Evolutionary conservation across 352 stramenopile species (phyloP).

Genomic region (Globisporangium acanthophoron): DNA sequence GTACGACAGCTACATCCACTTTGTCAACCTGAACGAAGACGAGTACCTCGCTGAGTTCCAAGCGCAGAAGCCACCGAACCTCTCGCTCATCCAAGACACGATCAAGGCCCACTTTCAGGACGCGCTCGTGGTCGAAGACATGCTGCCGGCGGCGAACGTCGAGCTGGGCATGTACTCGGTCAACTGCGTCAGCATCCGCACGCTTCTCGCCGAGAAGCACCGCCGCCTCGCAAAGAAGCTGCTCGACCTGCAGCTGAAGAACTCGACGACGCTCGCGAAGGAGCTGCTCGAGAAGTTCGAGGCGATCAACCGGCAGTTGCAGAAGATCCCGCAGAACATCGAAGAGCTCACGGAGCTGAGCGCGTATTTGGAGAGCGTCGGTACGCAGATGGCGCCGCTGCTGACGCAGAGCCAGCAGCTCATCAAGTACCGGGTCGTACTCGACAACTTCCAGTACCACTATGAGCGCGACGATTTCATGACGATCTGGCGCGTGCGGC

Average conservation of each 20-base stretch:
- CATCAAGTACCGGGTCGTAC: conserved; percentile 69
- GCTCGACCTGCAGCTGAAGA: conserved; percentile 70
- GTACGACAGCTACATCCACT: conserved; percentile 82
- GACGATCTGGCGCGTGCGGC: conserved; percentile 84
- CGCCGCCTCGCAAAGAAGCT: conserved; percentile 66
- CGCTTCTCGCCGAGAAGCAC: conserved; percentile 74
- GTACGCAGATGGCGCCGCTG: conserved; percentile 51
- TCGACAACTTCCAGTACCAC: conserved; percentile 81
- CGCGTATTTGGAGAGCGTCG: conserved; percentile 74
- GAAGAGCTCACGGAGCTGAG: conserved; percentile 89
- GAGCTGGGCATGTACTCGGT: conserved; percentile 83
- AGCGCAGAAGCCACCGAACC: conserved; percentile 65
- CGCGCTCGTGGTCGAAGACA: conserved; percentile 45
- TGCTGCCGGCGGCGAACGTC: conserved; percentile 52
- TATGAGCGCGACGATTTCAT: conserved; percentile 88
- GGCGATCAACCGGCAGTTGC: conserved; percentile 76
- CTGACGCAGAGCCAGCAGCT: conserved; percentile 70
- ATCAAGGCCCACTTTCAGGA: conserved; percentile 80
- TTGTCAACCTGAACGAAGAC: conserved; percentile 90
- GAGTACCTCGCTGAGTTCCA: conserved; percentile 75
- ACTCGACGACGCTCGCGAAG: conserved; percentile 63
- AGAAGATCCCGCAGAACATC: conserved; percentile 88
- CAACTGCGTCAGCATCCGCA: conserved; percentile 63
- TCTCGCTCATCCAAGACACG: conserved; percentile 55
- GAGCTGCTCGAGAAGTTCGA: conserved; percentile 81